A percentile compares a stretch with the other conserved stretches of the same genome.
Evolutionary conservation across 2,329 filamentous ascomycete genomes (phyloP).

Genomic region (Xylariaceae sp.): DNA sequence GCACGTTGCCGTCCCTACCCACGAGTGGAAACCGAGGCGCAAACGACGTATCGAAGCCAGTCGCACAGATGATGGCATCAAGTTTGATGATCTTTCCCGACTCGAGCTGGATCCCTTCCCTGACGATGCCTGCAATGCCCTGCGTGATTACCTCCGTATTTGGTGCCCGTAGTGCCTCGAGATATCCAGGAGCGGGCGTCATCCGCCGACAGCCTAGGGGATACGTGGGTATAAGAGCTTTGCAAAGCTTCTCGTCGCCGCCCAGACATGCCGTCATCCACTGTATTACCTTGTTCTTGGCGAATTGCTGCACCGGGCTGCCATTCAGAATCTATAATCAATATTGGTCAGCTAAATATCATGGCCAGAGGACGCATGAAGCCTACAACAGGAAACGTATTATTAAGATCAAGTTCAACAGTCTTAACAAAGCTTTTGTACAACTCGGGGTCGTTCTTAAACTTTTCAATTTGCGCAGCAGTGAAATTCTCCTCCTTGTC

Average conservation of each 20-base stretch:
- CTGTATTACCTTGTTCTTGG: slow-evolving; percentile 38
- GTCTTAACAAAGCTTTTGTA: slow-evolving; percentile 46
- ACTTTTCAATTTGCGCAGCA: slow-evolving; percentile 43
- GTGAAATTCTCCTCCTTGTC: slow-evolving; percentile 43
- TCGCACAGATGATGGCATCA: slow-evolving; percentile 56
- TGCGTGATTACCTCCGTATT: slow-evolving; percentile 48
- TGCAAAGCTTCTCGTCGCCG: slow-evolving; percentile 47
- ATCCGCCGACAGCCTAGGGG: slow-evolving; percentile 47
- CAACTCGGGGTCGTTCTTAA: slow-evolving; percentile 43
- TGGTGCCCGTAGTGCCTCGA: slow-evolving; percentile 42
- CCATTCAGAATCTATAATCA: slow-evolving; percentile 37
- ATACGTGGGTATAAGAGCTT: slow-evolving; percentile 48
- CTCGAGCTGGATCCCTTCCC: slow-evolving; percentile 45
- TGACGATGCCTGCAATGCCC: slow-evolving; percentile 43
- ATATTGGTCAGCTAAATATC: slow-evolving; percentile 10
- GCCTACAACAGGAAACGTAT: slow-evolving; percentile 41
- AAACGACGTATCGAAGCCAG: slow-evolving; percentile 53
- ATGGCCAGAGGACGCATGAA: too few relatives aligned
- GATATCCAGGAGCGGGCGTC: slow-evolving; percentile 49
- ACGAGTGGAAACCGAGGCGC: slow-evolving; percentile 48
- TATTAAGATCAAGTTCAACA: slow-evolving; percentile 44
- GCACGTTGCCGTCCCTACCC: slow-evolving; percentile 48
- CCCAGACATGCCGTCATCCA: slow-evolving; percentile 47
- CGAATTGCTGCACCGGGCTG: slow-evolving; percentile 40
- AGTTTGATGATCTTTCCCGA: slow-evolving; percentile 48